Evolutionary conservation across 164 flowering plant species (phyloP), one percentile per base, ranked within the genome.

Genomic region (Berberis thunbergii): DNA sequence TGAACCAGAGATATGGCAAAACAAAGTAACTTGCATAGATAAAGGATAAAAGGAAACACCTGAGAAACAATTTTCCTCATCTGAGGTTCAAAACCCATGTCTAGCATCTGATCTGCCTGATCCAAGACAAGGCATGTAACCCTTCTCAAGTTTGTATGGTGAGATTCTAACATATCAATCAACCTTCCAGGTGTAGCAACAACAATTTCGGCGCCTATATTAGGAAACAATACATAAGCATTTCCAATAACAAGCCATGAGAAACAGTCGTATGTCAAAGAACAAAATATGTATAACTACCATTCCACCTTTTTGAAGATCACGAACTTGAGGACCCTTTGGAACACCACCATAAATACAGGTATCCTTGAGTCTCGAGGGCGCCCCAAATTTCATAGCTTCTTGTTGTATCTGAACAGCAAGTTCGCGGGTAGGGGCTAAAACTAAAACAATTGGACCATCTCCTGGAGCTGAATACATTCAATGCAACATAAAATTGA

Each of bases 341-440:
- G 98, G 98, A 70, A 95, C 99, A 65, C 99, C 97, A 65, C 98
- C 98, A 77, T 94, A 88, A 59, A 94, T 84, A 76, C 98, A 94
- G 13, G 98, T 94, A 72, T 75, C 88, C 67, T 94, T 94, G 67
- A 94, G 78, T 74, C 70, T 87, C 70, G 98, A 94, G n/a, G 98
- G 88, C 61, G 96, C 77, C 70, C 98, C 99, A 81, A 95, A 95
- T 72, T 95, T 95, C 4, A 95, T 71, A 48, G 96, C 80, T 78
- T 95, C 99, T 79, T 91, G 96, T 73, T 95, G 99, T 76, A 95
- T 95, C 75, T 95, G 99, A 66, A 95, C 98, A 69, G 99, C 99
- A 76, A 95, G 99, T 76, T 95, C 99, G 69, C 99, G 96, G 7
- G 99, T 95, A 69, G 99, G 99, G 67, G 99, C 99, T 63, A 95